phyloP scores from a whole-genome alignment of 495 filamentous ascomycete species.

The Penicillium cosmopolitanum region DNA sequence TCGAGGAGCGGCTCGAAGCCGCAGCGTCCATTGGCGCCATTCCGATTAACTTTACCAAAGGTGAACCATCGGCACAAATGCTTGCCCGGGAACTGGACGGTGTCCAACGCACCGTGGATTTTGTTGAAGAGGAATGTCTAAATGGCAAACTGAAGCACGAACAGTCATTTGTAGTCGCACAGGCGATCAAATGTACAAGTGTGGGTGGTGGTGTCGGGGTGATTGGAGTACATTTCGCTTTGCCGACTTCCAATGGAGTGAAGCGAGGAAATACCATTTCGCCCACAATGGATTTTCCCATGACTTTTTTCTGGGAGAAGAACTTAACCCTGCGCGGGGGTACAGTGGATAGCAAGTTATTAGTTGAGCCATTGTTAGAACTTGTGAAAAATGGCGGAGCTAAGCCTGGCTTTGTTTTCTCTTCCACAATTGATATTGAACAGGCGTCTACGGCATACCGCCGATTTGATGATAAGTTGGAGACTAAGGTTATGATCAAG shows the following conservation, averaged over 20 bases:
- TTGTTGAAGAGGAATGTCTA: not conserved
- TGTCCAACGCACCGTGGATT: conserved; percentile 1
- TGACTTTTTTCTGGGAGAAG: not conserved
- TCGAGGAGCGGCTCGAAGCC: conserved; percentile 47
- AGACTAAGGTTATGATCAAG: conserved; percentile 15
- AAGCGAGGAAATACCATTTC: not conserved
- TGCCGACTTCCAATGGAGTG: not conserved
- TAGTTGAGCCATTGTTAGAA: not conserved
- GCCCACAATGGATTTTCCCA: not conserved
- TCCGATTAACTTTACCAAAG: conserved; percentile 37
- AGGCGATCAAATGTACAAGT: not conserved
- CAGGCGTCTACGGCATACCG: conserved; percentile 11
- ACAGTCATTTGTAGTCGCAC: not conserved
- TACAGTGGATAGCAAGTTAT: not conserved
- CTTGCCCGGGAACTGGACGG: conserved; percentile 10
- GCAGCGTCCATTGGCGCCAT: conserved; percentile 54
- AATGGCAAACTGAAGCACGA: not conserved
- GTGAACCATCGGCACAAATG: conserved; percentile 37
- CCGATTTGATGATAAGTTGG: conserved; percentile 13
- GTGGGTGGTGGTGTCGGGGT: not conserved
- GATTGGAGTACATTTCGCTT: not conserved
- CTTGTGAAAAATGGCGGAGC: conserved; percentile 10
- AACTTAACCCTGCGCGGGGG: not conserved
- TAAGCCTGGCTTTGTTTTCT: conserved; percentile 29
- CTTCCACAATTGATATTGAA: conserved; percentile 18